phyloP scores from a whole-genome alignment of 345 rosid genomes.

The Sonneratia alba region DNA sequence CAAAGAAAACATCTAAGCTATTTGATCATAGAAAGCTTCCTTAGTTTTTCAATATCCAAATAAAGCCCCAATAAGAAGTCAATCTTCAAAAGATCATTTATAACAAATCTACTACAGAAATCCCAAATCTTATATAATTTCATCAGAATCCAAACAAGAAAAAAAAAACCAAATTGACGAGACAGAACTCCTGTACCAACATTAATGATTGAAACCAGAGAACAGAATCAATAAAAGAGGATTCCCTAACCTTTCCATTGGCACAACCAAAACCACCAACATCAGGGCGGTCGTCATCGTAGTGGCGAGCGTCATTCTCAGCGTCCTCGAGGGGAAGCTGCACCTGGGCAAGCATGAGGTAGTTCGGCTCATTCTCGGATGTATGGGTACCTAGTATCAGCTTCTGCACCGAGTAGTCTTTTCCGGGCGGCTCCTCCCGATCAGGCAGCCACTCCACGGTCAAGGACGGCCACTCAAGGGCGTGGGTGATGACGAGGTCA shows the following conservation, averaged over 20 bases:
- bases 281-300: slow-evolving; percentile 79
- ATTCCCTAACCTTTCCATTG: slow-evolving; percentile 61
- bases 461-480: slow-evolving; percentile 98
- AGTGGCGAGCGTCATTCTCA: slow-evolving; percentile 86
- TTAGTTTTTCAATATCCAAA: background rate
- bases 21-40: background rate
- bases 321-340: slow-evolving; percentile 92
- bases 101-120: background rate
- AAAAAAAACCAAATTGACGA: background rate
- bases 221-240: background rate
- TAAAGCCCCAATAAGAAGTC: background rate
- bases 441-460: slow-evolving; percentile 95
- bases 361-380: slow-evolving; percentile 94
- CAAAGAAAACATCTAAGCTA: background rate
- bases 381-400: slow-evolving; percentile 98
- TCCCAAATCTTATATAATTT: no score
- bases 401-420: slow-evolving; percentile 93
- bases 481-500: slow-evolving; percentile 92
- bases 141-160: background rate
- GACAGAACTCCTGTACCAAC: background rate
- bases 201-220: background rate
- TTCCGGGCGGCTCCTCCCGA: slow-evolving; percentile 90
- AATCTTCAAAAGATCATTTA: background rate
- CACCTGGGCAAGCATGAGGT: slow-evolving; percentile 91
- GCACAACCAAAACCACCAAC: slow-evolving; percentile 80